Evolutionary conservation across 2,329 filamentous ascomycete genomes (phyloP), one percentile per base, ranked within the genome.

Genomic region (Epichloe aotearoae): DNA sequence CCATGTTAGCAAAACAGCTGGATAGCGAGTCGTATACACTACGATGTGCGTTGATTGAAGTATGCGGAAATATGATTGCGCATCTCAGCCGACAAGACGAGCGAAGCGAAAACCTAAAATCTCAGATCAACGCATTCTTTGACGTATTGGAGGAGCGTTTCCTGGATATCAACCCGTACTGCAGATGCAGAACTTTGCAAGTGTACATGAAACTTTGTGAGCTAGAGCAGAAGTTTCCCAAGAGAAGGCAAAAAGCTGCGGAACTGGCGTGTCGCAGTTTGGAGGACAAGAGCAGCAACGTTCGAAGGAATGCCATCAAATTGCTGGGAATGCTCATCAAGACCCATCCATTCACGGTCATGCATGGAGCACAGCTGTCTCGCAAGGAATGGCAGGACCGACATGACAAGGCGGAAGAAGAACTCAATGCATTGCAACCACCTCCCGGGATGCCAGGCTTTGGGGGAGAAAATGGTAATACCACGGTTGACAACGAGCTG

Each of bases 1-100:
- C 89, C 3, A 80, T 95, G 65, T 74, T 98, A 36, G 89, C 91
- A 11, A 97, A 96, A 66, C 84, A 97, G 59, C 74, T 98, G 15
- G 93, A 98, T 62, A 96, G 88, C 73, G 93, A 98, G 80, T 95
- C 93, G 7, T 95, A 97, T 66, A 95, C 91, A 2, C 76, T 98
- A 23, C 83, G 93, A 52, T 96, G 88, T 64, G 88, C 93, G 4
- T 79, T 98, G 47, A 94, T 98, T 53, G 93, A 98, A 66, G 90
- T 98, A 6, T 97, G 90, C 64, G 94, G 93, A 48, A 97, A 98
- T 67, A 81, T 98, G 69, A 86, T 98, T 61, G 79, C 81, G 15
- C 86, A 96, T 67, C 77, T 98, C 42, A 95, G 86, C 68, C 91
- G 86, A 62, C 85, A 94, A 60, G 88, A 94, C 62, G 91, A 97